These are phyloP conservation scores for Herpotrichia juniperi DNA, from an alignment of 2,329 filamentous ascomycete species.

Conservation along the genomic window DNA sequence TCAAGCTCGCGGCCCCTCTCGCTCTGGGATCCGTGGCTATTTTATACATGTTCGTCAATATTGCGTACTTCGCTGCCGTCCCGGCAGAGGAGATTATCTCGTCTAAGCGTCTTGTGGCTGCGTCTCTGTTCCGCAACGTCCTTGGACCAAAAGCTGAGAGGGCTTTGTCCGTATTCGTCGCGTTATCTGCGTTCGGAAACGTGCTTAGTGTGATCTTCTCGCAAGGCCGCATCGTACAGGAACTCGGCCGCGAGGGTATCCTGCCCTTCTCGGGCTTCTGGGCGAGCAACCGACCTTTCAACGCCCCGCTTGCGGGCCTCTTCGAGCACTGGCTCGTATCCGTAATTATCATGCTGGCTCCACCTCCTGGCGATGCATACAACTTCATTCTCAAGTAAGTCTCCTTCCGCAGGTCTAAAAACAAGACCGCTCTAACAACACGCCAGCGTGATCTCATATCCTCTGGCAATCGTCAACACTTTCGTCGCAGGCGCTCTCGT, in stretches of 20 bases:
- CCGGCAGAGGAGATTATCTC: slow-evolving; percentile 61
- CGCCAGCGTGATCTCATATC: slow-evolving; percentile 66
- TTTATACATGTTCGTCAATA: slow-evolving; percentile 71
- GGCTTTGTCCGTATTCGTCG: slow-evolving; percentile 69
- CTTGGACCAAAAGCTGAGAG: slow-evolving; percentile 61
- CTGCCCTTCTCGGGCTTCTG: slow-evolving; percentile 67
- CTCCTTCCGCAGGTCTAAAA: slow-evolving; percentile 11
- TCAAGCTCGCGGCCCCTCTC: slow-evolving; percentile 68
- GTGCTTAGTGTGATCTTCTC: slow-evolving; percentile 72
- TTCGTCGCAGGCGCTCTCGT: slow-evolving; percentile 58
- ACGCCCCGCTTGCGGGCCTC: slow-evolving; percentile 65
- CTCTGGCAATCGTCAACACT: slow-evolving; percentile 62
- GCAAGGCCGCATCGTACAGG: slow-evolving; percentile 69
- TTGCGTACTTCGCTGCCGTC: slow-evolving; percentile 70
- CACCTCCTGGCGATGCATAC: slow-evolving; percentile 71
- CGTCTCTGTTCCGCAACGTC: slow-evolving; percentile 63
- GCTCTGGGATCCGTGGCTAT: slow-evolving; percentile 64
- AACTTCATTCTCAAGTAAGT: slow-evolving; percentile 62
- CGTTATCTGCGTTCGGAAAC: slow-evolving; percentile 71
- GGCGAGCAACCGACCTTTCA: slow-evolving; percentile 69
- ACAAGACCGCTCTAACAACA: slow-evolving; percentile 13
- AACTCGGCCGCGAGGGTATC: slow-evolving; percentile 70
- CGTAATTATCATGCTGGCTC: slow-evolving; percentile 69
- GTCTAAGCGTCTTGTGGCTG: slow-evolving; percentile 62
- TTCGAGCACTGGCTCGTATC: slow-evolving; percentile 70